Conservation (phyloP, 2,329 filamentous ascomycete genomes). For the Cercospora janseana region DNA sequence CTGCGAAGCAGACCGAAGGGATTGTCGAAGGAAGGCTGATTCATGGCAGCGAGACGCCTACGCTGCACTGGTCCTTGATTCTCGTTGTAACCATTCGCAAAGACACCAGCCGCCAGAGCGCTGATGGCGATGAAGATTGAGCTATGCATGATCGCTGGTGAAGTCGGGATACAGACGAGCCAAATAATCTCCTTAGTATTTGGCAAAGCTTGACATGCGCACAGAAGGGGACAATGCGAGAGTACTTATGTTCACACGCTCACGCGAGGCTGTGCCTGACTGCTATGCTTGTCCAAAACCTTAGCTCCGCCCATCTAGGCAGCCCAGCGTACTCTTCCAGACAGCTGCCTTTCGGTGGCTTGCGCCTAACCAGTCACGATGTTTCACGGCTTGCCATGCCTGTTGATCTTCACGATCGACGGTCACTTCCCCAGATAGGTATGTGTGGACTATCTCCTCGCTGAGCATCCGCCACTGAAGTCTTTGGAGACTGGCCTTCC, state of each 20-base stretch:
- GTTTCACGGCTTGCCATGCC: background rate
- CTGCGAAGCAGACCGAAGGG: background rate
- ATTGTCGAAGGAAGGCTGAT: background rate
- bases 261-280: background rate
- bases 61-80: background rate
- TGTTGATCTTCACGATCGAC: slow-evolving; percentile 1
- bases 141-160: background rate
- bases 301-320: background rate
- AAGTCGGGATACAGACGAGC: background rate
- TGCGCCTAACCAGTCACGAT: background rate
- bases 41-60: background rate
- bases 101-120: background rate
- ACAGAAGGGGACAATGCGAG: background rate
- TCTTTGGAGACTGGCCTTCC: background rate
- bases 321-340: background rate
- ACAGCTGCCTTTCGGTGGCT: slow-evolving; percentile 3
- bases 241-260: background rate
- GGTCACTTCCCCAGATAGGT: background rate
- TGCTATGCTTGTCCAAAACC: background rate
- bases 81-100: background rate
- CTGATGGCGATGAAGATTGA: slow-evolving; percentile 1
- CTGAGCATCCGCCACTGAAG: too few species aligned
- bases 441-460: background rate
- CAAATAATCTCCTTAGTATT: background rate
- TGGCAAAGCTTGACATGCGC: background rate